Evolutionary conservation across 208 protist species (phyloP), one percentile per base, ranked within the genome.

Genomic region (Trypanosoma mega): DNA sequence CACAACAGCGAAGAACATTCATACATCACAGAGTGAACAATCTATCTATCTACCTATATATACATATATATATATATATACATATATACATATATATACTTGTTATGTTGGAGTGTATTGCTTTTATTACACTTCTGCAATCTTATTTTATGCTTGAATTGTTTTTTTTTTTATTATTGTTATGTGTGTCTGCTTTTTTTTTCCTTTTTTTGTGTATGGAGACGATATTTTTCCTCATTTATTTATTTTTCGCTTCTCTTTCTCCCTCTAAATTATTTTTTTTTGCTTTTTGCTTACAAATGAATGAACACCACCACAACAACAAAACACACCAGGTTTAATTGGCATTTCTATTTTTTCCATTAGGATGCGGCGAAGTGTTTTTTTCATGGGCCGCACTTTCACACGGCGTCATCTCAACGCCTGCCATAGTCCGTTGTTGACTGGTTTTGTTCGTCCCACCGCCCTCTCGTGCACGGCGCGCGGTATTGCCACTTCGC

Each of bases 381-480:
- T 87, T 4, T 89, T 87, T 39, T 96, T 91, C 61, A 96, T 96
- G 90, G 90, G 90, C 5, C 81, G 76, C 23, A 53, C 50, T 57
- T 83, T 89, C 54, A 93, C 86, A 14, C 78, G 64, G 75, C 86
- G 86, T 0, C 90, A 96, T 71, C 60, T 96, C 33, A 96, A 93
- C 47, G 73, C 81, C 0, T 76, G 64, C 20, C 78, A 68, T 58
- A 96, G 90, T 63, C 86, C 90, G 0, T 68, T 96, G 29, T 41
- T 76, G 21, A 90, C 80, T 2, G 90, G 90, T 33, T 96, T 78
- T 51, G 80, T 96, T 8, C 81, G 90, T 0, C 80, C 86, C 4
- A 87, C 76, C 34, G 23, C 69, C 6, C 72, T 84, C 45, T 64
- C 75, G 31, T 80, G 56, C 37, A 86, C 81, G 20, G 29, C 52